Base-by-base conservation (phyloP, 371 early-diverging fungal genomes). In the Rhizopus microsporus region DNA sequence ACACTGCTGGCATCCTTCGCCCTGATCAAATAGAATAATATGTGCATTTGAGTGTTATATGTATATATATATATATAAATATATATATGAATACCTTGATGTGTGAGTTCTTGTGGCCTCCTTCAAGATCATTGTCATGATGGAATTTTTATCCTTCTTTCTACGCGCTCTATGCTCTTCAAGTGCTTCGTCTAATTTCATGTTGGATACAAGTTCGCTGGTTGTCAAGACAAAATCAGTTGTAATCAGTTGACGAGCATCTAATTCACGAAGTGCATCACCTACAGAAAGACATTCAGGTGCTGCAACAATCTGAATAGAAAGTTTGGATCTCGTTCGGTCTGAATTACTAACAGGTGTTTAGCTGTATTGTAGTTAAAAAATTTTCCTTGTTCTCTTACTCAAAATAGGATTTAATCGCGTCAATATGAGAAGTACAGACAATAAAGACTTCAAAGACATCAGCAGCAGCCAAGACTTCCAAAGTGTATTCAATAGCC, bases 81-180 rank as follows among this genome's bases (percentile, higher is more conserved):
- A n/a, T n/a, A n/a, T 17, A 23, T 15, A 10, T 2, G 0, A 7
- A 46, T 71, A 75, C 75, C 76, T 64, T 3, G 72, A 64, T n/a
- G 65, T 73, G 61, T 89, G 89, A 31, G 66, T 48, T 9, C 76
- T 72, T 29, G 86, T 69, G 3, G 86, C 85, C 68, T 85, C 84
- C 63, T 81, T 87, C 40, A 93, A 72, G 29, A 92, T 81, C 94
- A 98, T 93, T 9, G 97, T 96, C 97, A 98, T 96, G 65, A 98
- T 93, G 10, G 90, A 80, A 60, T 91, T 87, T 60, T 90, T 89
- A 63, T 98, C 96, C 13, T 73, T 76, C 55, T 87, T 67, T 61
- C 66, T 70, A 47, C 83, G 77, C 32, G 77, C 85, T 78, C 86
- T 77, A 63, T 97, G 96, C 17, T 81, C 87, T 42, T 93, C 90